Conservation (phyloP, 495 filamentous ascomycete species). For the Rhizodiscina lignyota region DNA sequence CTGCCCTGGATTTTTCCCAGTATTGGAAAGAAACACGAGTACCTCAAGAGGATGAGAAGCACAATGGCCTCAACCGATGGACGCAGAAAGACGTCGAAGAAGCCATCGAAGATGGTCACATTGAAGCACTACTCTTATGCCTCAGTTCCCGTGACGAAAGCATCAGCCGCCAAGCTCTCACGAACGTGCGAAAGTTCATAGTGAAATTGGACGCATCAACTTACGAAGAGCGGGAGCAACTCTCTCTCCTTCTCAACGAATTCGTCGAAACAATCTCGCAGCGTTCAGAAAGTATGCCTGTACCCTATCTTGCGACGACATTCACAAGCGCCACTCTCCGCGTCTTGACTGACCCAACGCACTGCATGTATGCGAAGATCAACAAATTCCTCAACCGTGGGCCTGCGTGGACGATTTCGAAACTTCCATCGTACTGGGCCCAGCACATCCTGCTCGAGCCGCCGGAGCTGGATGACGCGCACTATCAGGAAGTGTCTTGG, state of each 20-base stretch:
- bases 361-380: conserved; percentile 73
- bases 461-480: conserved; percentile 55
- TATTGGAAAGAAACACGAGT: conserved; percentile 9
- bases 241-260: conserved; percentile 62
- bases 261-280: conserved; percentile 52
- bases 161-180: conserved; percentile 61
- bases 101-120: conserved; percentile 54
- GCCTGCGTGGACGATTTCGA: conserved; percentile 55
- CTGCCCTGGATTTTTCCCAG: conserved; percentile 1
- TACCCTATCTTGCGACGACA: conserved; percentile 56
- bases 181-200: conserved; percentile 46
- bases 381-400: conserved; percentile 66
- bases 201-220: conserved; percentile 38
- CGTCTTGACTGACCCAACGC: conserved; percentile 58
- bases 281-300: conserved; percentile 34
- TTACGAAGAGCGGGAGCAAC: conserved; percentile 58
- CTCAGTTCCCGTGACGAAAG: conserved; percentile 56
- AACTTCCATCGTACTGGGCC: conserved; percentile 57
- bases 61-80: conserved; percentile 48
- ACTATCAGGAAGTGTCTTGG: conserved; percentile 67
- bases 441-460: conserved; percentile 52
- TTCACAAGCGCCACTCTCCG: conserved; percentile 54
- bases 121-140: conserved; percentile 50
- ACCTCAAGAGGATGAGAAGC: conserved; percentile 32
- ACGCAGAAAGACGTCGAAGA: conserved; percentile 54